Conservation (phyloP, 1,284 basidiomycete species). For the Boletus calvinii region DNA sequence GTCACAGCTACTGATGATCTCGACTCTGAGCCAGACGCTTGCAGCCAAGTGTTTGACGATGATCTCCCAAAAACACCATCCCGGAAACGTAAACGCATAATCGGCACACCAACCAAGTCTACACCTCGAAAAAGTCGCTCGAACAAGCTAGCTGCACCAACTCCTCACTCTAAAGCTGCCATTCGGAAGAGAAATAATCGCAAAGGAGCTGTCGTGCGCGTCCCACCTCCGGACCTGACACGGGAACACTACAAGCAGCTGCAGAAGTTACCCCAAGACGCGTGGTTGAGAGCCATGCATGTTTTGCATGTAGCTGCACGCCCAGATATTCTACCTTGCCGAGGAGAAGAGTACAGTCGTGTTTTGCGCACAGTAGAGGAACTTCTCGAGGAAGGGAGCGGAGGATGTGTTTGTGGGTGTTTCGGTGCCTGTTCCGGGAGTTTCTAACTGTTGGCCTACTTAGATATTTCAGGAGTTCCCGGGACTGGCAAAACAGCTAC, state of each 20-base stretch:
- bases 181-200: constrained; percentile 42
- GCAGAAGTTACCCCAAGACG: constrained; percentile 61
- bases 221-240: constrained; percentile 38
- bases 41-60: constrained; percentile 12
- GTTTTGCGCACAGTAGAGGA: constrained; percentile 82
- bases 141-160: constrained; percentile 48
- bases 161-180: constrained; percentile 66
- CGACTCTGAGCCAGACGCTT: constrained; percentile 11
- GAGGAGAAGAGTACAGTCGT: constrained; percentile 83
- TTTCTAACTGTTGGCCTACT: constrained; percentile 1
- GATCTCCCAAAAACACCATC: constrained; percentile 39
- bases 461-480: constrained; percentile 96
- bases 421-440: not conserved
- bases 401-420: constrained; percentile 89
- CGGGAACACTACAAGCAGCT: constrained; percentile 38
- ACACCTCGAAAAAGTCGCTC: constrained; percentile 33
- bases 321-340: constrained; percentile 87
- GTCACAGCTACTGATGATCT: not conserved
- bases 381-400: constrained; percentile 88
- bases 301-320: constrained; percentile 92
- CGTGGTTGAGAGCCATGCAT: constrained; percentile 84
- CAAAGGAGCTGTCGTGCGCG: constrained; percentile 35
- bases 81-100: constrained; percentile 36
- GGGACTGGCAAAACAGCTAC: constrained; percentile 99
- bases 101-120: constrained; percentile 29